phyloP scores from a whole-genome alignment of 306 rosid species.

The Casuarina cunninghamiana region DNA sequence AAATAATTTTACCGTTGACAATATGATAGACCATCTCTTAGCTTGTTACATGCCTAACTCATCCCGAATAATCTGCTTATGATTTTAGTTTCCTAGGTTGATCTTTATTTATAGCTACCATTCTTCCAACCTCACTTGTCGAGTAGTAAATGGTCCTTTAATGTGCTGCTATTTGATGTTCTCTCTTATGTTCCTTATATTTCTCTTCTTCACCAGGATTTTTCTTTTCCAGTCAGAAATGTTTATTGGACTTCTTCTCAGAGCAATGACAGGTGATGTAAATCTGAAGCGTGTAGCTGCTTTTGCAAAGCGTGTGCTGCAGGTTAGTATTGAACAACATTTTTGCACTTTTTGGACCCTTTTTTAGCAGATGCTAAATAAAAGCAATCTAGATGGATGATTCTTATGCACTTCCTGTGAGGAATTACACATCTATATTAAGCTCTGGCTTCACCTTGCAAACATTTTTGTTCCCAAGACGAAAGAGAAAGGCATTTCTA shows the following conservation, averaged over 20 bases:
- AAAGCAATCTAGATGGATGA: not conserved
- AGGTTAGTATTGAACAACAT: constrained; percentile 44
- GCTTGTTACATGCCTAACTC: not conserved
- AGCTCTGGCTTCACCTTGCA: not conserved
- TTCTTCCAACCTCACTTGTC: not conserved
- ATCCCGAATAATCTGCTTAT: not conserved
- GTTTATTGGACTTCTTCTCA: constrained; percentile 84
- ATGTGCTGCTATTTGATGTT: not conserved
- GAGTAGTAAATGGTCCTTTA: not conserved
- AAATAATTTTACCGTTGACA: not conserved
- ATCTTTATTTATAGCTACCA: not conserved
- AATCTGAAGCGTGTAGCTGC: constrained; percentile 88
- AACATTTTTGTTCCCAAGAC: not conserved
- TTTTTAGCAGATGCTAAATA: not conserved
- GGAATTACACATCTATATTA: not conserved
- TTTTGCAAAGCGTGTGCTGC: constrained; percentile 81
- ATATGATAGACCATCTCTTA: not conserved
- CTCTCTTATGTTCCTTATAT: constrained; percentile 2
- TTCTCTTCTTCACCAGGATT: constrained; percentile 5
- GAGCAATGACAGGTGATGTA: constrained; percentile 91
- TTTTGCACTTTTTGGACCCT: constrained; percentile 4
- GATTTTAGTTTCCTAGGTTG: not conserved
- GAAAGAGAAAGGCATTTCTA: not conserved
- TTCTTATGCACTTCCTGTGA: not conserved
- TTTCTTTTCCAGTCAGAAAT: constrained; percentile 69